Percentiles rank a stretch among this genome's conserved stretches.
Conservation (phyloP, 345 rosid species). For the Excoecaria cochinchinensis region DNA sequence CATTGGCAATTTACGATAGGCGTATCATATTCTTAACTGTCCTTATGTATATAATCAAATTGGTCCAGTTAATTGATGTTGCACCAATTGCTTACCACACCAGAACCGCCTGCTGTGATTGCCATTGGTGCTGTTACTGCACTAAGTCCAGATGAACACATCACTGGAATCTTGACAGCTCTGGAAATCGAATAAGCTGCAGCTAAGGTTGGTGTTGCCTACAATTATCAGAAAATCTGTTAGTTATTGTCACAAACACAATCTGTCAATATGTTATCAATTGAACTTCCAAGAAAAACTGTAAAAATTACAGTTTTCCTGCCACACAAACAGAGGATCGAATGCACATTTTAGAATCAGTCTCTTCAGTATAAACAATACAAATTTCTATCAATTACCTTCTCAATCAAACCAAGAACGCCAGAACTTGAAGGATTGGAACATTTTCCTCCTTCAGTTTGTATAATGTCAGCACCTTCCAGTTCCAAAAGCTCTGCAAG, state of each 20-base stretch:
- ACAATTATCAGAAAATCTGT: neutral
- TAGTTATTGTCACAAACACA: neutral
- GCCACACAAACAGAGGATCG: neutral
- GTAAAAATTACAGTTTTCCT: no score
- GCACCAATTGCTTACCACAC: conserved; percentile 46
- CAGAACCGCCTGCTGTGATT: conserved; percentile 58
- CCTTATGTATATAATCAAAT: neutral
- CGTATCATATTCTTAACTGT: neutral
- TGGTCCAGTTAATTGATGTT: neutral
- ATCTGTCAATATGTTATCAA: no score
- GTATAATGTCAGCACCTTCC: conserved; percentile 63
- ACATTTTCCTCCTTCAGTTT: conserved; percentile 68
- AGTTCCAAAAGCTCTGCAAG: conserved; percentile 58
- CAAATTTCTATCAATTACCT: conserved; percentile 32
- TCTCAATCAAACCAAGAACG: conserved; percentile 61
- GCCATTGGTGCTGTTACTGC: conserved; percentile 74
- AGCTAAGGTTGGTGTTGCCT: conserved; percentile 63
- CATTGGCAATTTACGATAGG: neutral
- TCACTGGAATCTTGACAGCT: conserved; percentile 56
- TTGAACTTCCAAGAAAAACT: neutral
- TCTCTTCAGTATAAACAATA: neutral
- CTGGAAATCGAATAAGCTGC: conserved; percentile 61
- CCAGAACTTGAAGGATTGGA: conserved; percentile 56
- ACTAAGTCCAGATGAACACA: conserved; percentile 65
- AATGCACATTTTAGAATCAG: neutral